phyloP scores from a whole-genome alignment of 108 stramenopile genomes.

The Pseudonitzschia multiseries region DNA sequence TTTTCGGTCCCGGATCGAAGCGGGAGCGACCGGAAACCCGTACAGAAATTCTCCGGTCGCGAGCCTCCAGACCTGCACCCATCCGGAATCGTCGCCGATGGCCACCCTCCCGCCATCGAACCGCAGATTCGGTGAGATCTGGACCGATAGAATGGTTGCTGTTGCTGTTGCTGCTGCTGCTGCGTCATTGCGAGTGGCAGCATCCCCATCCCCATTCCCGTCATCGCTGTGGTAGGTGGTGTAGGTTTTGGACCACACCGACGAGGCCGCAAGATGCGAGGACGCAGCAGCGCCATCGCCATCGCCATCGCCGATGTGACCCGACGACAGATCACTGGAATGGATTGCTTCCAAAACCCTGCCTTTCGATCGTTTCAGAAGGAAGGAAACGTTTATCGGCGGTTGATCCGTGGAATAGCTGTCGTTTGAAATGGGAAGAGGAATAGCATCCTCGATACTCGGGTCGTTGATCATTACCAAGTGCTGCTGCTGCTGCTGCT shows the following conservation, averaged over 20 bases:
- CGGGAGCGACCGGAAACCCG: not conserved
- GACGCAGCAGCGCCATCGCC: too few relatives aligned
- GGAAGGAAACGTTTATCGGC: not conserved
- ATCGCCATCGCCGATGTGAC: not conserved
- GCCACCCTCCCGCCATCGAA: constrained; percentile 5
- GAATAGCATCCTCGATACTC: constrained; percentile 3
- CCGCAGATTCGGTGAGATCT: not conserved
- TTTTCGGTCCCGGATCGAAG: not conserved
- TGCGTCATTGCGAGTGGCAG: too few relatives aligned
- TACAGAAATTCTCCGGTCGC: not conserved
- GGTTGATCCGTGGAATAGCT: not conserved
- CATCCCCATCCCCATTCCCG: too few relatives aligned
- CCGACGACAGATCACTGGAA: not conserved
- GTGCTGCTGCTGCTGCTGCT: not conserved
- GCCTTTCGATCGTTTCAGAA: not conserved
- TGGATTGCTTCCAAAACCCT: not conserved
- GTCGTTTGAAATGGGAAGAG: not conserved
- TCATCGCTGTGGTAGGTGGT: not conserved
- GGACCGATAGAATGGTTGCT: not conserved
- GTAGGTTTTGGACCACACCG: constrained; percentile 2
- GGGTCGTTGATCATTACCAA: not conserved
- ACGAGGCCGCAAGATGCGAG: not conserved
- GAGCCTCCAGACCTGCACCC: constrained; percentile 8
- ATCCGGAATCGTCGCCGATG: constrained; percentile 11
- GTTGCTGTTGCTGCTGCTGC: too few relatives aligned